Conservation (phyloP, 73 alveolate genomes). For the Stentor coeruleus region DNA sequence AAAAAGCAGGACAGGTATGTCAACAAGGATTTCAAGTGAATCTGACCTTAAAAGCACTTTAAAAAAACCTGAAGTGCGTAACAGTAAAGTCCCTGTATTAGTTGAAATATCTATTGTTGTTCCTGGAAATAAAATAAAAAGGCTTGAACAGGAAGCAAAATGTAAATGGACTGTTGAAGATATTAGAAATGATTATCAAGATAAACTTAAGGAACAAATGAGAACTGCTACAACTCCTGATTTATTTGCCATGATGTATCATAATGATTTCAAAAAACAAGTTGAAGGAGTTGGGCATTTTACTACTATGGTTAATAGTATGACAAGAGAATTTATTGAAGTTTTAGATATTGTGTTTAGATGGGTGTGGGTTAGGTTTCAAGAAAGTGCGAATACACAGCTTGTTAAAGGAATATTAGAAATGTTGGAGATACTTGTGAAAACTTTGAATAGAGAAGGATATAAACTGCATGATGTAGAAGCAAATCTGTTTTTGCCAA, state of each 20-base stretch:
- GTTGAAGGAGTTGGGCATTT: slow-evolving; percentile 37
- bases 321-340: slow-evolving; percentile 27
- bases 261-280: slow-evolving; percentile 51
- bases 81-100: not conserved
- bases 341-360: slow-evolving; percentile 44
- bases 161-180: slow-evolving; percentile 64
- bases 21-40: no score
- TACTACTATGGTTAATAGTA: slow-evolving; percentile 10
- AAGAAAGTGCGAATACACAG: slow-evolving; percentile 45
- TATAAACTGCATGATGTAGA: slow-evolving; percentile 46
- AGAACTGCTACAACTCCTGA: not conserved
- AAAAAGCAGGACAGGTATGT: not conserved
- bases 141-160: slow-evolving; percentile 71
- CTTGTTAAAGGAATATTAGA: slow-evolving; percentile 42
- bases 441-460: slow-evolving; percentile 27
- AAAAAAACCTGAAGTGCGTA: slow-evolving; percentile 8
- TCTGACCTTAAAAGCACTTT: not conserved
- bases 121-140: slow-evolving; percentile 65
- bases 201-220: slow-evolving; percentile 42
- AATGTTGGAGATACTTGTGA: slow-evolving; percentile 28
- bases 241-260: slow-evolving; percentile 34
- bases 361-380: slow-evolving; percentile 39
- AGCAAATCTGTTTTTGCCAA: slow-evolving; percentile 39
- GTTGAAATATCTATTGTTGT: slow-evolving; percentile 22
- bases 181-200: slow-evolving; percentile 62